These are phyloP conservation scores for Termitomyces sp. DNA, from an alignment of 768 basidiomycete species.

Conservation along the genomic window DNA sequence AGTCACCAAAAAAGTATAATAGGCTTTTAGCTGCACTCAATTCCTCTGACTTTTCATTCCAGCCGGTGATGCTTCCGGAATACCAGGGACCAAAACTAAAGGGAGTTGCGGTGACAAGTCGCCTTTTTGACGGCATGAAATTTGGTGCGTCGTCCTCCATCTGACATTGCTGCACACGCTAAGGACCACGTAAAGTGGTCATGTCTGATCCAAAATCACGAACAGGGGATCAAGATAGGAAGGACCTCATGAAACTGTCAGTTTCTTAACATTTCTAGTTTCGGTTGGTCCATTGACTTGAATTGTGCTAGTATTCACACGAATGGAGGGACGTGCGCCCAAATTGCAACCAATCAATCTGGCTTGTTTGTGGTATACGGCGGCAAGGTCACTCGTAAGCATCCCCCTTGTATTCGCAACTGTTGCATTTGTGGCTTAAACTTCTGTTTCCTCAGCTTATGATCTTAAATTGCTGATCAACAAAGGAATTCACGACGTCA, in stretches of 20 bases:
- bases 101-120: constrained; percentile 51
- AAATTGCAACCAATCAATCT: constrained; percentile 52
- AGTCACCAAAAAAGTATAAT: constrained; percentile 43
- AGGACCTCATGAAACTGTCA: constrained; percentile 62
- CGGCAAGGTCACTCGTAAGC: constrained; percentile 63
- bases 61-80: constrained; percentile 60
- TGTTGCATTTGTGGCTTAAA: not conserved
- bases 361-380: constrained; percentile 61
- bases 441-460: constrained; percentile 41
- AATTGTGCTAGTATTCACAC: constrained; percentile 51
- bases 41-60: not conserved
- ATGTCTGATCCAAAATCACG: constrained; percentile 69
- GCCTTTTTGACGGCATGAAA: constrained; percentile 67
- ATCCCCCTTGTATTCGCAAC: not conserved
- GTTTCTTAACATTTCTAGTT: constrained; percentile 11
- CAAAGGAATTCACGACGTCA: constrained; percentile 64
- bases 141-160: constrained; percentile 56
- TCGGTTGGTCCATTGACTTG: not conserved
- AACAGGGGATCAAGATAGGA: constrained; percentile 63
- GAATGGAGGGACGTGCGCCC: constrained; percentile 61
- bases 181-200: constrained; percentile 45
- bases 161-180: not conserved
- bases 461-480: constrained; percentile 67
- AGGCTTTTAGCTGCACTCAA: not conserved
- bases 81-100: constrained; percentile 61